These are phyloP conservation scores for Penicillium turbatum DNA, from an alignment of 495 filamentous ascomycete species.

Conservation along the genomic window DNA sequence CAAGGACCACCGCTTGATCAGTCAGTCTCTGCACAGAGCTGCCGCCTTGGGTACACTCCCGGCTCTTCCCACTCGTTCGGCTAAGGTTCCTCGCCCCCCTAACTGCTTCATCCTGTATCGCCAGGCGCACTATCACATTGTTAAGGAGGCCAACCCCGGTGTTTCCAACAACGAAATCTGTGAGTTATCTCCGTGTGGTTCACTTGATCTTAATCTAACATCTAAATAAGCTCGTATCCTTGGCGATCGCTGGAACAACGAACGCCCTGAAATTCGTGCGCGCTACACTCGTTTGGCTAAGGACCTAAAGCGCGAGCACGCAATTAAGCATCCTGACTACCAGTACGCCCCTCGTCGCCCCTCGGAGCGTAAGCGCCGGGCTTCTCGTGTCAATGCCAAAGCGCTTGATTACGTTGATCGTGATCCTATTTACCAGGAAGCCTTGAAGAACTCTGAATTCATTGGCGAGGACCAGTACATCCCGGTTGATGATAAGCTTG, in stretches of 20 bases:
- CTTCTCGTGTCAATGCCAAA: not conserved
- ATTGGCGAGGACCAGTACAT: not conserved
- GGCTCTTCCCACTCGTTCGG: slow-evolving; percentile 6
- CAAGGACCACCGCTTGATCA: not conserved
- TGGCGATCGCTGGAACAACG: slow-evolving; percentile 40
- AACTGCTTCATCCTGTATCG: slow-evolving; percentile 48
- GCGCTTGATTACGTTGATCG: not conserved
- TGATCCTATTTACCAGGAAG: not conserved
- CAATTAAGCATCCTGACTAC: slow-evolving; percentile 42
- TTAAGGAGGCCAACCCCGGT: slow-evolving; percentile 35
- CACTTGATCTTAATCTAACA: slow-evolving; percentile 16
- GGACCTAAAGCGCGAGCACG: slow-evolving; percentile 37
- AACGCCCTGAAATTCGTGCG: slow-evolving; percentile 28
- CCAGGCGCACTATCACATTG: slow-evolving; percentile 31
- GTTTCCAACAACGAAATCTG: slow-evolving; percentile 46
- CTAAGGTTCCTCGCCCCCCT: slow-evolving; percentile 40
- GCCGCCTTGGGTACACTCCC: not conserved
- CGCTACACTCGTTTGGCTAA: slow-evolving; percentile 35
- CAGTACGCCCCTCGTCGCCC: slow-evolving; percentile 48
- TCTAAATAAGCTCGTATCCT: slow-evolving; percentile 37
- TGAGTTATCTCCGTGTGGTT: slow-evolving; percentile 24
- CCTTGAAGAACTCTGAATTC: not conserved
- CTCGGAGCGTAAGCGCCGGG: slow-evolving; percentile 43
- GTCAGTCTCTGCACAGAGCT: not conserved
- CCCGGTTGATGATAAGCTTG: not conserved